Evolutionary conservation across 1,284 basidiomycete species (phyloP).

Genomic region (Laetiporus sulphureus): DNA sequence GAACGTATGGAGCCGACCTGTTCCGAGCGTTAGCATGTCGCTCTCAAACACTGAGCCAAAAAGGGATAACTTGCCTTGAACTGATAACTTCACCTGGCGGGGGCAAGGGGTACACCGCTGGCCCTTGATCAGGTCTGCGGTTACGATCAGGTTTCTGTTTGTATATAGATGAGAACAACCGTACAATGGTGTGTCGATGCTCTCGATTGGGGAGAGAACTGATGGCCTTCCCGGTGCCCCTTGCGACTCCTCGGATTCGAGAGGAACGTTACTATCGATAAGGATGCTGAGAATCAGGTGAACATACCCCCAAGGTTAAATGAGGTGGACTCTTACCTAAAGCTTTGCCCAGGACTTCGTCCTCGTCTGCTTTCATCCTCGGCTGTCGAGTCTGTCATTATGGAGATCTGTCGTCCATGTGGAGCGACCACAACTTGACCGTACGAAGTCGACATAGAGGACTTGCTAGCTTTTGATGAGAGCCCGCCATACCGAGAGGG

Average conservation of each 20-base stretch:
- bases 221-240: no score
- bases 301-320: constrained; percentile 5
- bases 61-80: no score
- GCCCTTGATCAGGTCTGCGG: no score
- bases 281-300: constrained; percentile 16
- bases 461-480: constrained; percentile 22
- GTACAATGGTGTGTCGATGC: constrained; percentile 18
- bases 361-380: constrained; percentile 17
- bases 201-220: constrained; percentile 19
- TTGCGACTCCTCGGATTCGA: no score
- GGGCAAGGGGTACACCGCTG: no score
- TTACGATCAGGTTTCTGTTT: constrained; percentile 11
- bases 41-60: no score
- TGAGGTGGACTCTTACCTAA: constrained; percentile 23
- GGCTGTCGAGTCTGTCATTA: background rate
- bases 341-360: constrained; percentile 21
- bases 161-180: constrained; percentile 24
- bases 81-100: no score
- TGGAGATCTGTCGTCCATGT: constrained; percentile 6
- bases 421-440: constrained; percentile 19
- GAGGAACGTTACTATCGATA: constrained; percentile 32
- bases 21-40: no score
- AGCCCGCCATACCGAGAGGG: constrained; percentile 11
- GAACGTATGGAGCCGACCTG: no score
- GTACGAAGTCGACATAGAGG: constrained; percentile 24